Conservation (phyloP, 164 flowering plant genomes). For the Warburgia ugandensis region DNA sequence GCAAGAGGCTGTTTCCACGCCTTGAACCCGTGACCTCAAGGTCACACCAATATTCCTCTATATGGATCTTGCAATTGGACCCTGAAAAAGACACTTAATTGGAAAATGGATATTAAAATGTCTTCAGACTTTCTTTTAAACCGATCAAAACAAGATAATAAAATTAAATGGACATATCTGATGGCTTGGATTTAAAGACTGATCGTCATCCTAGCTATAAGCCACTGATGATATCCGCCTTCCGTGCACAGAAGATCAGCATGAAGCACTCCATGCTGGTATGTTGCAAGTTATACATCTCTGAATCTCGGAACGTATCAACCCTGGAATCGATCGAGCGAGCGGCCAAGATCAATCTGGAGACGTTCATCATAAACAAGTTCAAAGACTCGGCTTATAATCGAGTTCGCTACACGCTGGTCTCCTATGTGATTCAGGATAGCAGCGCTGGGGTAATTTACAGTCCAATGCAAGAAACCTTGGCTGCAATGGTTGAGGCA, state of each 20-base stretch:
- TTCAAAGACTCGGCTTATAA: constrained; percentile 60
- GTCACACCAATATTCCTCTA: too few species aligned
- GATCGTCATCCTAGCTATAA: too few species aligned
- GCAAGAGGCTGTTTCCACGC: too few species aligned
- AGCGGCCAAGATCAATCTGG: constrained; percentile 41
- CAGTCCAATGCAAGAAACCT: constrained; percentile 48
- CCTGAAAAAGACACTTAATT: too few species aligned
- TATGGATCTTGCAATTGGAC: too few species aligned
- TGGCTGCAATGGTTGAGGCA: constrained; percentile 52
- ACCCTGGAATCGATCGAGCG: constrained; percentile 54
- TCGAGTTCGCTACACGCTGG: constrained; percentile 50
- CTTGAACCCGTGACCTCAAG: too few species aligned
- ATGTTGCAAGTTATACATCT: constrained; percentile 64
- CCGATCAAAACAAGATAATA: not conserved
- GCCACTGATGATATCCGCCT: not conserved
- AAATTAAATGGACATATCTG: not conserved
- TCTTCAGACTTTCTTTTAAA: not conserved
- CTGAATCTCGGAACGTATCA: constrained; percentile 49
- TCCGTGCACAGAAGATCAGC: not conserved
- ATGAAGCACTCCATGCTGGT: constrained; percentile 38
- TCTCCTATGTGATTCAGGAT: constrained; percentile 40
- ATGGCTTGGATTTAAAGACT: too few species aligned
- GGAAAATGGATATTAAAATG: too few species aligned
- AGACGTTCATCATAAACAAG: constrained; percentile 49
- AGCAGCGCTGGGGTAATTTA: constrained; percentile 25